These are phyloP conservation scores for Emergomyces pasteurianus DNA, from an alignment of 2,329 filamentous ascomycete species.

Conservation along the genomic window DNA sequence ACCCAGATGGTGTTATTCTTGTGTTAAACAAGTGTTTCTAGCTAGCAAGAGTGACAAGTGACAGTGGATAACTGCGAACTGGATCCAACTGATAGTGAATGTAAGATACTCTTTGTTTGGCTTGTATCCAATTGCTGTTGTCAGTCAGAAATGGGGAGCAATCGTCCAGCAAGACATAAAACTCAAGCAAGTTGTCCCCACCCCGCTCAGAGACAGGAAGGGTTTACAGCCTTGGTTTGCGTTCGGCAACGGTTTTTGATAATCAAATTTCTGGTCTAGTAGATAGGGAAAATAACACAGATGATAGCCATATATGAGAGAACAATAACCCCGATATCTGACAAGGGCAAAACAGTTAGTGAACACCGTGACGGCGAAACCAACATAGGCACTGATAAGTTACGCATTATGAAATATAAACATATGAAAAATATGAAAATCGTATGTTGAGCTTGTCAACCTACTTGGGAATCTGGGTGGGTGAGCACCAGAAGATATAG, in stretches of 20 bases:
- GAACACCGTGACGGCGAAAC: neutral
- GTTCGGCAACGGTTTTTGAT: neutral
- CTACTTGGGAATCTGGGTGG: neutral
- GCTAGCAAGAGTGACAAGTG: neutral
- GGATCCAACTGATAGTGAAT: neutral
- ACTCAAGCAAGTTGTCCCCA: neutral
- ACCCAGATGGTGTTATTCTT: neutral
- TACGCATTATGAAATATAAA: neutral
- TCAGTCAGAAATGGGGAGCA: neutral
- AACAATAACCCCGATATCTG: neutral
- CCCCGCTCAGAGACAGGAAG: neutral
- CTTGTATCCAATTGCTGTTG: neutral
- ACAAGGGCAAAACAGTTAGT: neutral
- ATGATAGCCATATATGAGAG: neutral
- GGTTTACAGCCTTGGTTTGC: neutral
- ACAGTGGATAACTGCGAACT: neutral
- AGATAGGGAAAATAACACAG: neutral
- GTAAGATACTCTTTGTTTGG: neutral
- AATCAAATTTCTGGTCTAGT: neutral
- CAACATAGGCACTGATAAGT: neutral
- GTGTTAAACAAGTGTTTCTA: neutral
- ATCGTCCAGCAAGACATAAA: neutral
- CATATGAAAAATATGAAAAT: neutral
- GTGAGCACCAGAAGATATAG: neutral
- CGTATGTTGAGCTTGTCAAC: neutral